Evolutionary conservation across 495 filamentous ascomycete genomes (phyloP), one percentile per base, ranked within the genome.

Genomic region (Geopyxis carbonaria): DNA sequence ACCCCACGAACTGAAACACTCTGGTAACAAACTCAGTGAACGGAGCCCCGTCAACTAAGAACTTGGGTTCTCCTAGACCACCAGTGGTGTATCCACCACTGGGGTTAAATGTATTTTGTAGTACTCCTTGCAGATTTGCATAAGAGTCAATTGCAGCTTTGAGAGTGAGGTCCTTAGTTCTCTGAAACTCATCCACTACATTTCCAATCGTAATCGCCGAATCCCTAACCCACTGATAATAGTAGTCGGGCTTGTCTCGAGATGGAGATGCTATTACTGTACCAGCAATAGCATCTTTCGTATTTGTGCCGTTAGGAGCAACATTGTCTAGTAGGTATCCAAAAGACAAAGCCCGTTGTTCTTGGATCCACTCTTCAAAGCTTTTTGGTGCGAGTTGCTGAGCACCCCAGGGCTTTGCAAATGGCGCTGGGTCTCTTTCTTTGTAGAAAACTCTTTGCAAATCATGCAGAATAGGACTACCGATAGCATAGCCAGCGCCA

Each of bases 201-300:
- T 56, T 47, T 74, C 76, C 53, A 74, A 64, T 39, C 4, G 69
- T 68, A 42, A 83, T 59, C 7, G 72, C 68, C 10, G 72, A 65
- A 51, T 81, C 78, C 40, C 78, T 63, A n/a, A 71, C 77, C 77
- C 78, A 83, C 7, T 75, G 75, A 44, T 69, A 81, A 46, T 58
- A 71, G 38, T 58, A 76, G 46, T 73, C 51, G 11, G 71, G 71
- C 40, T 68, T 57, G 5, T 48, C 45, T 28, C 65, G 69, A 5
- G 64, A 67, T 20, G 70, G 70, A 27, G 66, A 70, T 7, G 71
- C 72, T 36, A 75, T 56, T 4, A 75, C 63, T 28, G 66, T 53
- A 11, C 69, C 72, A 1, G 64, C 31, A 22, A 54, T 53, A n/a
- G 64, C 68, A 2, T 64, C 68, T 7, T 50, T 31, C 16, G 59